Evolutionary conservation across 1,284 basidiomycete species (phyloP), one percentile per base, ranked within the genome.

Genomic region (Cryptococcus maquisensis): DNA sequence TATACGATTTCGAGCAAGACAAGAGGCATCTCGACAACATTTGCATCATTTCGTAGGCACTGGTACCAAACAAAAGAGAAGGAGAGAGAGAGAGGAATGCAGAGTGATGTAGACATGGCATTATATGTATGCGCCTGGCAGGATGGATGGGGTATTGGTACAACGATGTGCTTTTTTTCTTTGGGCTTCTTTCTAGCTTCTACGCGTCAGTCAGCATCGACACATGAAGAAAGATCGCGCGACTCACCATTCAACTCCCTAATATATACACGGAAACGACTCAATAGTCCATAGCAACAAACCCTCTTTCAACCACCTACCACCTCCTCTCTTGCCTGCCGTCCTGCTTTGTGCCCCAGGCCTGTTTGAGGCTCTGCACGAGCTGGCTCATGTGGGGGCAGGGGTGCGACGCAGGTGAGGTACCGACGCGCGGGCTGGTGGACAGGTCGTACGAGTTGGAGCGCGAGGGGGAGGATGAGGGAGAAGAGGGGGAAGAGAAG

Each of bases 301-400:
- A 18, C n/a, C 9, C 10, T 15, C 44, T 26, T 23, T 47, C 26
- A 47, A n/a, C n/a, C n/a, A n/a, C n/a, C 28, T 32, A 32, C 24
- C 24, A 23, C 23, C 42, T 15, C 23, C 20, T 15, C 24, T 23
- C 23, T 21, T 24, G 20, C 24, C 23, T n/a, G 23, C 20, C 24
- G 42, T 21, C 42, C 23, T n/a, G 18, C 24, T 26, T 44, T 23
- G 42, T 20, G 24, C 39, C 38, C 48, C 48, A 50, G 8, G 61
- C 64, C 37, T 63, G 66, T 56, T 65, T 65, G 21, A 73, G 53
- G 15, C 54, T 54, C 48, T 63, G 52, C 35, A 71, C 66, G 32
- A 73, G 62, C 54, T 73, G 65, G 47, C 62, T 65, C 43, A 70
- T 54, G 54, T 71, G 69, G 3, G 71, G 71, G 46, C 65, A 69